phyloP scores from a whole-genome alignment of 2,329 filamentous ascomycete genomes.

The Hypoxylon sp. region DNA sequence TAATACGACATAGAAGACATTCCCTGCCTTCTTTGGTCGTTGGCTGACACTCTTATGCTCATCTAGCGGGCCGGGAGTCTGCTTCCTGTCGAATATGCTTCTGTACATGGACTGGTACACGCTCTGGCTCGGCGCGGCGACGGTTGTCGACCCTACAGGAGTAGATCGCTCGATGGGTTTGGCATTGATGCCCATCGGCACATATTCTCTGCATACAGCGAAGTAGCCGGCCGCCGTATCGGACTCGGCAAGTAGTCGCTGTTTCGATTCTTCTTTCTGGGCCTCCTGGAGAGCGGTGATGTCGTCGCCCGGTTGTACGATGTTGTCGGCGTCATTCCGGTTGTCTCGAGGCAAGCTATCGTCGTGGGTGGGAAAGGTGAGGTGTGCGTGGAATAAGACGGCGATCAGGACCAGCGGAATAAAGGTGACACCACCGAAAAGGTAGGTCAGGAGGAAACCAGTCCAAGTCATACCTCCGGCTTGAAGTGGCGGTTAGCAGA shows the following conservation, averaged over 20 bases:
- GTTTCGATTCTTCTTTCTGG: slow-evolving; percentile 71
- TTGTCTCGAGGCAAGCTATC: slow-evolving; percentile 52
- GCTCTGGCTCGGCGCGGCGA: slow-evolving; percentile 85
- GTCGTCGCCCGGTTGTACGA: slow-evolving; percentile 73
- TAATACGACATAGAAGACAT: slow-evolving; percentile 92
- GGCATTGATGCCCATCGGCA: slow-evolving; percentile 89
- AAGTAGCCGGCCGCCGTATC: slow-evolving; percentile 93
- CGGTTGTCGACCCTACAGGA: slow-evolving; percentile 78
- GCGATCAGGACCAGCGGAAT: slow-evolving; percentile 75
- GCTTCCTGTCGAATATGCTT: slow-evolving; percentile 90
- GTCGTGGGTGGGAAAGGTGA: slow-evolving; percentile 70
- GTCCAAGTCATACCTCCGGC: slow-evolving; percentile 58
- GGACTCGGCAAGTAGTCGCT: slow-evolving; percentile 68
- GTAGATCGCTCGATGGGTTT: slow-evolving; percentile 90
- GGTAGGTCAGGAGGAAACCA: slow-evolving; percentile 77
- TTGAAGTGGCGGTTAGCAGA: slow-evolving; percentile 40
- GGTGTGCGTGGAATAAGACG: slow-evolving; percentile 74
- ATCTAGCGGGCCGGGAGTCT: slow-evolving; percentile 59
- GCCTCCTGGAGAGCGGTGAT: slow-evolving; percentile 71
- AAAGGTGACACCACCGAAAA: slow-evolving; percentile 90
- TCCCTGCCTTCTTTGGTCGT: slow-evolving; percentile 75
- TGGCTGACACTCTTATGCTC: slow-evolving; percentile 61
- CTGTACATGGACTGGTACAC: slow-evolving; percentile 99
- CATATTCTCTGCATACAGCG: slow-evolving; percentile 93
- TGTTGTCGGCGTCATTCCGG: slow-evolving; percentile 53